Base-by-base conservation (phyloP, 805 yeast species). In the Ogataea nonfermentans region DNA sequence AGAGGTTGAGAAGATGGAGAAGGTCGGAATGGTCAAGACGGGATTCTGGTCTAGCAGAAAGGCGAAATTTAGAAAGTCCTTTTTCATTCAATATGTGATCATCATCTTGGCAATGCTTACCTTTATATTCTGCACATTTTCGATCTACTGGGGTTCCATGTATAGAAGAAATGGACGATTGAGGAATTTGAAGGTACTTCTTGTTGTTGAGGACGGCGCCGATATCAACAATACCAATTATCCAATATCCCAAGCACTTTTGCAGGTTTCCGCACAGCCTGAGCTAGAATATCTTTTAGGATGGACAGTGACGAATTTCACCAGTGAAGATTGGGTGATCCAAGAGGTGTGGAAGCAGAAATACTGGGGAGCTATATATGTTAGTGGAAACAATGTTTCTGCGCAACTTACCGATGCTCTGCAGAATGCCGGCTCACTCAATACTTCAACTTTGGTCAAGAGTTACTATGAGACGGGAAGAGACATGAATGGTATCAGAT, bases 321-420 rank as follows among this genome's bases (percentile, higher is more conserved):
- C 51, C 24, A 32, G 35, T 4, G 62, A 57, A 24, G 66, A 66
- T 4, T 73, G 74, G 47, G 55, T 80, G 14, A 24, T 57, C 28
- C 49, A 68, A 24, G 61, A 62, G 37, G 70, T 84, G 3, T 77
- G 74, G 49, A 73, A 71, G 37, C 76, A 79, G 57, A 52, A 71
- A 12, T 81, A 70, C 51, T 84, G 91, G 93, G 71, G 74, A 16
- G 74, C 82, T 0, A 62, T 81, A 24, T 74, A 77, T 46, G 74
- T 83, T 24, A 51, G 56, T 14, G 59, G 68, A 10, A 71, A 76
- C 50, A 31, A 51, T 32, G 53, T 46, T 6, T 76, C 83, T 1
- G 67, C 79, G 4, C 50, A 50, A 16, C 55, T 68, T 15, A 44
- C 53, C 17, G 49, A 62, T 14, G 79, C 79, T 3, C 57, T 79